Base-by-base conservation (phyloP, 768 basidiomycete genomes). In the Lanmaoa pseudosensibilis region DNA sequence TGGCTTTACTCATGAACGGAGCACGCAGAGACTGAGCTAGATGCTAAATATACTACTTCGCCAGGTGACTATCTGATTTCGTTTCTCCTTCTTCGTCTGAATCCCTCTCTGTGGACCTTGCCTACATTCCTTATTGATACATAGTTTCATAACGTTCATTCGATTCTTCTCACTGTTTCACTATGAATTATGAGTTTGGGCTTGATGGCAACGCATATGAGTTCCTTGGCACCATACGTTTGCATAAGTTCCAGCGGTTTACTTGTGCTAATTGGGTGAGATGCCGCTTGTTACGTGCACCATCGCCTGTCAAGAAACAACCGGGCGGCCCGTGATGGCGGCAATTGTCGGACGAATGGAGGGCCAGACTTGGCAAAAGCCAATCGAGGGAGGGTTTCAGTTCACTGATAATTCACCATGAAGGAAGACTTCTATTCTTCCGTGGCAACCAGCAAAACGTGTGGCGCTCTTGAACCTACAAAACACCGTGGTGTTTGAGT, bases 1-100 rank as follows among this genome's bases (percentile, higher is more conserved):
- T 93, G 86, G 84, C 90, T 44, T 78, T 93, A 56, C 80, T 93
- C 59, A 86, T 93, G 88, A 87, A 85, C 51, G 87, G 86, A 53
- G 58, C 61, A 39, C 85, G 82, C 61, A 77, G 88, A 72, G 87
- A 90, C 63, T 90, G 75, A 84, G 62, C 51, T 55, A 46, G 50
- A 49, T 52, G 41, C 46, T 61, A 41, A 58, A 49, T 61, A 62
- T 64, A 51, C 49, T 58, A 56, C 39, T 39, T 43, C 32, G 45
- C 37, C 47, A 23, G 45, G 50, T 55, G 38, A 62, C 52, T 54
- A 52, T 51, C 41, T 54, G 56, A 57, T 59, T 60, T 58, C 47
- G 55, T 54, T 57, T 57, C 30, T 52, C 44, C 4, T 27, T 39
- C 34, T 53, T 55, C 44, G 54, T 52, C 41, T 53, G 23, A 52